These are phyloP conservation scores for Psophocarpus tetragonolobus DNA, from an alignment of 306 rosid species.

Conservation along the genomic window DNA sequence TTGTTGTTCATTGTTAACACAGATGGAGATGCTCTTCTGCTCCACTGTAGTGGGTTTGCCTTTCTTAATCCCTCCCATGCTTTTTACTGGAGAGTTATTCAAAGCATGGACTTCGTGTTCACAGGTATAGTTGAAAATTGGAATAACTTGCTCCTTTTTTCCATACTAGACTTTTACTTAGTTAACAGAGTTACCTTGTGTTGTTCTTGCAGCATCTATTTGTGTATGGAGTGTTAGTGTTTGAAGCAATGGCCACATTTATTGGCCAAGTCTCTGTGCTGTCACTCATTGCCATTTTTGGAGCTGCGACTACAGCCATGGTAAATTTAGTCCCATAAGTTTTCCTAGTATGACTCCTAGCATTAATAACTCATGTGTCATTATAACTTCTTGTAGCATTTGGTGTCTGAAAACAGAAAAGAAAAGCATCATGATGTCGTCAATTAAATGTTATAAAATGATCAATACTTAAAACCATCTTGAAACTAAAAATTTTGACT, in stretches of 20 bases:
- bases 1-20: conserved; percentile 19
- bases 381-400: background rate
- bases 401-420: background rate
- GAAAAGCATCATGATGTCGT: background rate
- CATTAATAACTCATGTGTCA: conserved; percentile 15
- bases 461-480: background rate
- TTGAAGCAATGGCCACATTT: conserved; percentile 94
- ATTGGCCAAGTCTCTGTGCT: conserved; percentile 93
- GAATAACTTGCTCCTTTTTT: background rate
- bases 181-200: conserved; percentile 6
- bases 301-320: conserved; percentile 98
- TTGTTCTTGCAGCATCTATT: conserved; percentile 75
- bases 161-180: background rate
- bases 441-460: background rate
- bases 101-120: conserved; percentile 93
- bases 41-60: conserved; percentile 95
- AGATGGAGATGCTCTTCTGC: conserved; percentile 99
- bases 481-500: background rate
- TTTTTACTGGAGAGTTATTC: conserved; percentile 89
- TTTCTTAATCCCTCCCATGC: conserved; percentile 93
- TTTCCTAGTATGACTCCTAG: background rate
- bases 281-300: conserved; percentile 91
- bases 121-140: conserved; percentile 54
- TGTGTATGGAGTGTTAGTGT: conserved; percentile 85
- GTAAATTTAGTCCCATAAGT: conserved; percentile 49